Conservation (phyloP, 768 basidiomycete genomes). For the Hygrophorus pudorinus region DNA sequence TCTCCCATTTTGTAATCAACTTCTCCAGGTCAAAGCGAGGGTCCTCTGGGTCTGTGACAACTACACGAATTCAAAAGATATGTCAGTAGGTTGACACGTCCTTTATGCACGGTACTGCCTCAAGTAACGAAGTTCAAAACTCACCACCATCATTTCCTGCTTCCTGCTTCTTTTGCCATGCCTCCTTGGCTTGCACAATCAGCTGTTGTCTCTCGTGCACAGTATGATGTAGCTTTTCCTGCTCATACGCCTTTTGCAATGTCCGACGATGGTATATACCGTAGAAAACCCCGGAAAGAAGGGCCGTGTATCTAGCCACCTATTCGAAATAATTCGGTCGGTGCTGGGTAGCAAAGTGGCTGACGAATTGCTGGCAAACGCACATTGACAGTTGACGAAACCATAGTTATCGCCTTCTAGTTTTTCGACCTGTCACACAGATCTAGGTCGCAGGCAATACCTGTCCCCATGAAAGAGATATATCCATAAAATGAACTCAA, state of each 20-base stretch:
- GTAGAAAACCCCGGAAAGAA: conserved; percentile 79
- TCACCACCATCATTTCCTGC: conserved; percentile 45
- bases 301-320: conserved; percentile 93
- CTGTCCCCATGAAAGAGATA: background rate
- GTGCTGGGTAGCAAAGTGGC: background rate
- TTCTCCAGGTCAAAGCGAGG: conserved; percentile 96
- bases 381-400: conserved; percentile 70
- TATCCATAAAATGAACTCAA: no score
- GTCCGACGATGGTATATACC: conserved; percentile 90
- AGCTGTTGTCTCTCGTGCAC: conserved; percentile 65
- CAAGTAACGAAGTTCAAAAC: no score
- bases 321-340: conserved; percentile 18
- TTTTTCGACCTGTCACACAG: background rate
- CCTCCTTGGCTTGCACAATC: conserved; percentile 81
- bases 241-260: conserved; percentile 72
- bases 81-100: conserved; percentile 4
- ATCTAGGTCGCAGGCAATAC: background rate
- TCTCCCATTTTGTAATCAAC: conserved; percentile 67
- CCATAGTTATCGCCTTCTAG: conserved; percentile 31
- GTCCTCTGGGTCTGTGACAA: conserved; percentile 90
- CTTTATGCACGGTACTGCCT: no score
- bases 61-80: conserved; percentile 28
- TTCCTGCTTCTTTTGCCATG: conserved; percentile 76
- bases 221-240: conserved; percentile 64
- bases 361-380: conserved; percentile 21